Evolutionary conservation across 140 eudicot species (phyloP), one percentile per base, ranked within the genome.

Genomic region (Senecio squalidus): DNA sequence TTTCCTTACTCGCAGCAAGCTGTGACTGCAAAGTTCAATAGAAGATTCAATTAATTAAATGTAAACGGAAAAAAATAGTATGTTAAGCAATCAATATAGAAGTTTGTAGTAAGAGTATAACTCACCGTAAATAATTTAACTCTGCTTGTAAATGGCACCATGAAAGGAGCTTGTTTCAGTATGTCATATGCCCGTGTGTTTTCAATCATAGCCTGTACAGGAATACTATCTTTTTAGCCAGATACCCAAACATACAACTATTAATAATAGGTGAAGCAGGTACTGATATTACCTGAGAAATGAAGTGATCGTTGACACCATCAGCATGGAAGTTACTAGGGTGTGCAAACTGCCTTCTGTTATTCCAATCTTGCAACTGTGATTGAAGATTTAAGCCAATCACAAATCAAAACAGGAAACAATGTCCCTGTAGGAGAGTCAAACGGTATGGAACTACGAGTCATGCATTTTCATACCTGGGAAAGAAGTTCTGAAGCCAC

Each of bases 291-390:
- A 80, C 98, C 92, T 91, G 98, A 57, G 94, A 83, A 62, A 86
- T 81, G 60, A 91, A 91, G 62, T 76, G 64, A 28, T 91, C 98
- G 45, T 81, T 84, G 66, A 82, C 94, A 46, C 96, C 98, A 62
- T 91, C 98, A 48, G 98, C 98, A 77, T 91, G 95, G 68, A 91
- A 91, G 45, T 86, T 77, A 68, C 81, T 91, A 4, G 98, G 91
- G 61, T 78, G 75, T 57, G 88, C 79, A 72, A 91, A 91, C 58
- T 91, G 84, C 59, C 96, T 80, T 75, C 98, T 78, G 67, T 91
- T 91, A 61, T 91, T 91, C 98, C 98, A 91, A 73, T 91, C 96
- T 86, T 91, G 96, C 86, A 91, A 77, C 98, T 91, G 72, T 8
- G 71, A 66, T 14, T 52, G 28, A 31, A 69, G 50, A 72, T 64